Conservation (phyloP, 2,329 filamentous ascomycete genomes). For the Polytolypa hystricis region DNA sequence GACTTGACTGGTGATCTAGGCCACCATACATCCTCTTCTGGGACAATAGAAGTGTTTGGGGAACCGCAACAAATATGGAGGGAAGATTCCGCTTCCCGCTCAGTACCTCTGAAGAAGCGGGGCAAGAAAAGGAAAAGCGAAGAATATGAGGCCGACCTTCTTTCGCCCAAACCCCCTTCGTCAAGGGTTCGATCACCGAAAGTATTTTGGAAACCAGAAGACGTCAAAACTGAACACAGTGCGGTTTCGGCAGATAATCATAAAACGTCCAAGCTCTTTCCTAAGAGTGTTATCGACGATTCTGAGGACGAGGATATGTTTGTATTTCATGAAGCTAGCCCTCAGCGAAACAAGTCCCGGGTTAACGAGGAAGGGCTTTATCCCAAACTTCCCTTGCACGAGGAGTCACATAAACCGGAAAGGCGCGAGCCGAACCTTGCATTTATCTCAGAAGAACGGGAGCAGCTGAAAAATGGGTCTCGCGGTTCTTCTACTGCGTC, state of each 20-base stretch:
- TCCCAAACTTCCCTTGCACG: conserved; percentile 11
- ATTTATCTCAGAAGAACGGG: too few relatives aligned
- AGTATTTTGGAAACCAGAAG: conserved; percentile 7
- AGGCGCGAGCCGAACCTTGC: background rate
- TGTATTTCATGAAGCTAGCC: background rate
- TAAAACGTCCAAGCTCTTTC: conserved; percentile 6
- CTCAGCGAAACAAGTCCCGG: conserved; percentile 3
- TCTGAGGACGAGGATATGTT: conserved; percentile 24
- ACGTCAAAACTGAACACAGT: conserved; percentile 7
- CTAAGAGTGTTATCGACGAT: conserved; percentile 20
- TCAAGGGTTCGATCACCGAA: conserved; percentile 12
- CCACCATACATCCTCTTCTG: conserved; percentile 26
- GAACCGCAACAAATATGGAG: conserved; percentile 33
- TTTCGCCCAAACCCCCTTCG: conserved; percentile 21
- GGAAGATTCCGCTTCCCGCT: conserved; percentile 31
- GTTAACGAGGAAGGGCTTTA: conserved; percentile 20
- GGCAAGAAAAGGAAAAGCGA: conserved; percentile 41
- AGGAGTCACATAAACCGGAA: background rate
- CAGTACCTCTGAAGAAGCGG: conserved; percentile 25
- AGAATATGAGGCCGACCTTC: conserved; percentile 31
- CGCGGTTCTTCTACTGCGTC: conserved; percentile 6
- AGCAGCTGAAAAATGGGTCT: background rate
- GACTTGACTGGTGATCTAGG: conserved; percentile 33
- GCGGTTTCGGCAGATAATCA: conserved; percentile 6
- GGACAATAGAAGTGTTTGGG: conserved; percentile 29